phyloP scores from a whole-genome alignment of 2,329 filamentous ascomycete species.

The Alternaria arborescens region DNA sequence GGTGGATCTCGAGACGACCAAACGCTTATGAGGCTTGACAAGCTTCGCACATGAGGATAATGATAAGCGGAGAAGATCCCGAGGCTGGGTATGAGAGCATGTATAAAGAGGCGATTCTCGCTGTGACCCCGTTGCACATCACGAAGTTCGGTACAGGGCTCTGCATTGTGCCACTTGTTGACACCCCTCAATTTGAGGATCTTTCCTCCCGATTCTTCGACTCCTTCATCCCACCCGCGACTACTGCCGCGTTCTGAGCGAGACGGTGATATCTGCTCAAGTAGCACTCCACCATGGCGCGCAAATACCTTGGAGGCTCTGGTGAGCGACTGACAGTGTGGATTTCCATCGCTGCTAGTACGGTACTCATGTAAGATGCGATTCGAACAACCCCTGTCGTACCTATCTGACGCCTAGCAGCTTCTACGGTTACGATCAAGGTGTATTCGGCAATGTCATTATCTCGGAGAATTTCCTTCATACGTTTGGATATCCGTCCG shows the following conservation, averaged over 20 bases:
- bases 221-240: background rate
- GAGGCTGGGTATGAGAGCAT: conserved; percentile 7
- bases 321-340: conserved; percentile 61
- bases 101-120: conserved; percentile 21
- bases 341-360: conserved; percentile 62
- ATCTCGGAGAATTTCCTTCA: conserved; percentile 44
- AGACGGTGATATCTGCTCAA: background rate
- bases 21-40: conserved; percentile 10
- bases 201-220: background rate
- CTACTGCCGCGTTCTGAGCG: background rate
- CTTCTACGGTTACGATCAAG: conserved; percentile 57
- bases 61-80: conserved; percentile 17
- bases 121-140: conserved; percentile 1
- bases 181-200: background rate
- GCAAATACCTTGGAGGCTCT: conserved; percentile 61
- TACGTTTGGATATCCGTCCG: conserved; percentile 39
- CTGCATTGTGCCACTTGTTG: background rate
- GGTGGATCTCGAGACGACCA: conserved; percentile 8
- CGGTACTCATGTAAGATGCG: conserved; percentile 52
- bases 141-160: conserved; percentile 12
- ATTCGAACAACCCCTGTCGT: background rate
- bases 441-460: conserved; percentile 48
- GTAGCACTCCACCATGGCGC: conserved; percentile 47
- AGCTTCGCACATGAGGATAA: conserved; percentile 12
- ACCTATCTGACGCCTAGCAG: background rate